Conservation (phyloP, 208 protist species). For the Trypanosoma rangeli region DNA sequence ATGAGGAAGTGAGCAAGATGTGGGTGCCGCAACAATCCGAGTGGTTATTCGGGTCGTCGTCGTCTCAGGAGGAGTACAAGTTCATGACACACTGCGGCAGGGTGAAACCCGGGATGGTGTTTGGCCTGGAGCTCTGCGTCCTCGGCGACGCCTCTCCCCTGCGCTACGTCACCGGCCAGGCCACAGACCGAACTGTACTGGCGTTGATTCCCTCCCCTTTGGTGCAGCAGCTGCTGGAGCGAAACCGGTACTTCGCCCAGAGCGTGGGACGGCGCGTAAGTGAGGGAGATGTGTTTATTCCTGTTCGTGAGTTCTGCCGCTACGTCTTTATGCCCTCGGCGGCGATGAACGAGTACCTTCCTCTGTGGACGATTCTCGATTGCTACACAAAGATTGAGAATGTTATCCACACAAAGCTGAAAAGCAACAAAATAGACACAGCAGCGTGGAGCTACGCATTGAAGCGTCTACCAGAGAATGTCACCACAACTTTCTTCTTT, state of each 20-base stretch:
- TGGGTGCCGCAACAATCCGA: background rate
- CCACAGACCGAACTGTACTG: constrained; percentile 61
- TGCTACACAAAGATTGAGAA: constrained; percentile 81
- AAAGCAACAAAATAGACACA: constrained; percentile 66
- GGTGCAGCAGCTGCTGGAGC: constrained; percentile 38
- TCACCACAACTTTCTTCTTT: constrained; percentile 62
- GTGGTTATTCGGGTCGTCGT: background rate
- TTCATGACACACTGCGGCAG: constrained; percentile 56
- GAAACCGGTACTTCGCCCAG: constrained; percentile 65
- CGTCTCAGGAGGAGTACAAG: constrained; percentile 14
- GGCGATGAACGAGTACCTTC: constrained; percentile 79
- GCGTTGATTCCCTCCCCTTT: constrained; percentile 52
- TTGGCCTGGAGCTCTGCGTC: constrained; percentile 72
- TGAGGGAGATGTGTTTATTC: constrained; percentile 71
- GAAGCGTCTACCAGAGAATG: constrained; percentile 68
- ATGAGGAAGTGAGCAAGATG: background rate
- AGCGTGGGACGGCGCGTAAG: constrained; percentile 58
- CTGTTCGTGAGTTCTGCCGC: constrained; percentile 78
- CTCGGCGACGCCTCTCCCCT: constrained; percentile 54
- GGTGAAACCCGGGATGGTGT: constrained; percentile 60
- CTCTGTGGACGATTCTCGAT: constrained; percentile 79
- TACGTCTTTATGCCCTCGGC: constrained; percentile 67
- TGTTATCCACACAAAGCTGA: constrained; percentile 85
- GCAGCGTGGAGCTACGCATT: constrained; percentile 65
- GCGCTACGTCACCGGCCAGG: constrained; percentile 48